Base-by-base conservation (phyloP, 2,329 filamentous ascomycete genomes). In the Aspergillus sp. region DNA sequence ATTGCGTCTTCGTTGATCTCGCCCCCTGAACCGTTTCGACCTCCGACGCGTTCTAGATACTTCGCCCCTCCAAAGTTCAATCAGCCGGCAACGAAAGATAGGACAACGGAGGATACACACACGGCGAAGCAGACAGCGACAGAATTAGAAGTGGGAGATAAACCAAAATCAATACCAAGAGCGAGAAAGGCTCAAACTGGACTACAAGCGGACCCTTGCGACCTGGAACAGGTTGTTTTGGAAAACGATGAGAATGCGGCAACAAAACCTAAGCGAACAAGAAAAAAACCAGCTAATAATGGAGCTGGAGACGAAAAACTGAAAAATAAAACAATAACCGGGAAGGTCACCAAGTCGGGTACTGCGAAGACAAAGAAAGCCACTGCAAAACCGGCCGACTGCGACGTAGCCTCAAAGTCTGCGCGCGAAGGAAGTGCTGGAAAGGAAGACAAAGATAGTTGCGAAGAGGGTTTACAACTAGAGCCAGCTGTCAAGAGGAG, bases 401-500 rank as follows among this genome's bases (percentile, higher is more conserved):
- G 46, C n/a, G 42, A 27, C 5, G 39, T 45, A 7, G 48, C 57
- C 9, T 49, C 57, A 12, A 49, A 56, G 17, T 37, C 54, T 17
- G 33, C 20, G 1, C 33, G 46, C n/a, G 46, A 44, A 30, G 34
- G 40, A 17, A 41, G 50, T 30, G 27, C 48, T 15, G 24, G 44
- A 12, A 62, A 62, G 33, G 54, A 45, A n/a, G 39, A 52, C 19
- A 20, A 50, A 17, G 51, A 68, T 47, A 64, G 68, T 53, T 60
- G 58, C 58, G 57, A 63, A 52, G 46, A 61, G 27, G 56, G 66
- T 5, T 52, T 76, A 24, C 66, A 73, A n/a, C 54, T 77, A 22
- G 73, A 73, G 60, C 60, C 69, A 46, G 89, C 88, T 7, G 70
- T 82, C 24, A 77, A 75, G 46, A 79, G 89, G 58, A 80, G 85